Percentiles rank a stretch among this genome's conserved stretches.
Conservation (phyloP, 2,329 filamentous ascomycete species). For the Hymenoscyphus salicellus region DNA sequence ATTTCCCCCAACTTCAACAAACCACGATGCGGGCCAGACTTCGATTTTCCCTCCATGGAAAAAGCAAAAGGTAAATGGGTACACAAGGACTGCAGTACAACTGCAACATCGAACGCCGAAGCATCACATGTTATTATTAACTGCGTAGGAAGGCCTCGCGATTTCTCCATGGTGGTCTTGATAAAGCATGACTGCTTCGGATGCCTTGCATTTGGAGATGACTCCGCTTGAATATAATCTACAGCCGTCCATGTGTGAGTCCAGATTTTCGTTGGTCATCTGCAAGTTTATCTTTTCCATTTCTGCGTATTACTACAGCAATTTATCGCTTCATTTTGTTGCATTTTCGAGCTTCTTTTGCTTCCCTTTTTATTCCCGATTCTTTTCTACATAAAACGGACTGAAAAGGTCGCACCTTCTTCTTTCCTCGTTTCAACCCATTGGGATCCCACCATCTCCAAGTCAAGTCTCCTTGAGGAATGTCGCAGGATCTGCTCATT, state of each 20-base stretch:
- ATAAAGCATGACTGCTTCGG: conserved; percentile 7
- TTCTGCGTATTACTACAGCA: background rate
- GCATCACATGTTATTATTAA: conserved; percentile 6
- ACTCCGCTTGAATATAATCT: background rate
- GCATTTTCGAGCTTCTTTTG: too few relatives aligned
- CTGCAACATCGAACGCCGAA: conserved; percentile 7
- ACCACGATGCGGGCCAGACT: background rate
- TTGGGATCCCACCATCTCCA: too few relatives aligned
- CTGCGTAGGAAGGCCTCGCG: background rate
- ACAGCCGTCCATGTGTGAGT: background rate
- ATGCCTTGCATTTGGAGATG: conserved; percentile 1
- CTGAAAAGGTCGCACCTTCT: too few relatives aligned
- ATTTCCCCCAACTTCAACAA: background rate
- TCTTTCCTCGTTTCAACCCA: too few relatives aligned
- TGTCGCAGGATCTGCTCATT: too few relatives aligned
- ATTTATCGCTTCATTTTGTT: background rate
- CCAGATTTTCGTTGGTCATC: background rate
- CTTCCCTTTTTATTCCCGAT: too few relatives aligned
- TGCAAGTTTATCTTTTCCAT: background rate
- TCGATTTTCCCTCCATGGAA: background rate
- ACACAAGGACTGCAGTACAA: conserved; percentile 5
- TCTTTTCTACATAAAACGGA: too few relatives aligned
- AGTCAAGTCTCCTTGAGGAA: too few relatives aligned
- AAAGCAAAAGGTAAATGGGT: conserved; percentile 4
- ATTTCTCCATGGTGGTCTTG: background rate